Evolutionary conservation across 352 stramenopile genomes (phyloP).

Genomic region (Phytopythium mirpurense): DNA sequence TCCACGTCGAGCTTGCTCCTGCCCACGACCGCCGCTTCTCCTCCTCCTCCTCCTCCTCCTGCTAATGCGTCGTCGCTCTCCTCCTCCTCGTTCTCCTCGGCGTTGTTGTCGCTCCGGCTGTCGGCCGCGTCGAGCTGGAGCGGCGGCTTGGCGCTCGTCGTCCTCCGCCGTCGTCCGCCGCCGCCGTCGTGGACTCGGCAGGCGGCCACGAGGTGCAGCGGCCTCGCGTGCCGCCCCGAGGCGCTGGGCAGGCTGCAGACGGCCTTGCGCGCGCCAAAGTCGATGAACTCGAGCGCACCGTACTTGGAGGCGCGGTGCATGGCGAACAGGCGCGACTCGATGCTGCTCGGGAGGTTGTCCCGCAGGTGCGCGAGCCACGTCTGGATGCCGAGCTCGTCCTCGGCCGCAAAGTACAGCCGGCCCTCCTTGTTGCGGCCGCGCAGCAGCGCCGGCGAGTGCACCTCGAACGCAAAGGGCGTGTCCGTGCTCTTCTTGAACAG

Average conservation of each 20-base stretch:
- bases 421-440: slow-evolving; percentile 82
- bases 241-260: slow-evolving; percentile 32
- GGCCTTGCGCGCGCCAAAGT: slow-evolving; percentile 44
- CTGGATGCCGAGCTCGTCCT: slow-evolving; percentile 85
- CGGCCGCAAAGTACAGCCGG: slow-evolving; percentile 80
- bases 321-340: slow-evolving; percentile 71
- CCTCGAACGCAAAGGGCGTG: slow-evolving; percentile 80
- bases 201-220: slow-evolving; percentile 63
- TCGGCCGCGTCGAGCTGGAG: slow-evolving; percentile 9
- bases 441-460: slow-evolving; percentile 87
- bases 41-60: slow-evolving; percentile 19
- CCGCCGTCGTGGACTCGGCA: slow-evolving; percentile 6
- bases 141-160: slow-evolving; percentile 9
- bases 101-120: slow-evolving; percentile 7
- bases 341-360: slow-evolving; percentile 63
- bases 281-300: slow-evolving; percentile 54
- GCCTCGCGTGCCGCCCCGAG: slow-evolving; percentile 30
- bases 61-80: slow-evolving; percentile 6
- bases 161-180: neutral
- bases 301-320: slow-evolving; percentile 68
- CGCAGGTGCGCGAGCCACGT: slow-evolving; percentile 84
- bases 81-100: slow-evolving; percentile 21
- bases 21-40: slow-evolving; percentile 3
- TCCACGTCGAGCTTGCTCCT: slow-evolving; percentile 43
- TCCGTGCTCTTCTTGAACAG: slow-evolving; percentile 81